Evolutionary conservation across 345 rosid species (phyloP).

Genomic region (Gossypium stocksii): DNA sequence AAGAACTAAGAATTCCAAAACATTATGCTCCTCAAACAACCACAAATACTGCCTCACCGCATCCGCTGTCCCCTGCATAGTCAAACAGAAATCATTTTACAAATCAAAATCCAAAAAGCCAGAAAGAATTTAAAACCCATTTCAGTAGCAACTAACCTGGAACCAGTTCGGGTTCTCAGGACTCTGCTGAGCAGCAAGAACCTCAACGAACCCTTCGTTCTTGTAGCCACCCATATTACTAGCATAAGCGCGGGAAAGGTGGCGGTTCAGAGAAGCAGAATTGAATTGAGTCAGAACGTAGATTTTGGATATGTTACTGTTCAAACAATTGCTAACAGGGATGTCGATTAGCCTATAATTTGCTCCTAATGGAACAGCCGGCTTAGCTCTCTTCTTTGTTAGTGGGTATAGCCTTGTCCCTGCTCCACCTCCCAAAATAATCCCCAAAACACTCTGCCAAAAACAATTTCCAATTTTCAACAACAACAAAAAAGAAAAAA

Average conservation of each 20-base stretch:
- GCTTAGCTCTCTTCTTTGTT: slow-evolving; percentile 96
- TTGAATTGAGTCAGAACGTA: slow-evolving; percentile 96
- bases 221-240: slow-evolving; percentile 97
- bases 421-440: slow-evolving; percentile 96
- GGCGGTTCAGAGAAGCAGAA: slow-evolving; percentile 93
- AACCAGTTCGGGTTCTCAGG: slow-evolving; percentile 99
- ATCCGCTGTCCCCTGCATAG: slow-evolving; percentile 89
- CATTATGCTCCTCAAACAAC: slow-evolving; percentile 96
- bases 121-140: background rate
- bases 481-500: background rate
- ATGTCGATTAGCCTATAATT: slow-evolving; percentile 91
- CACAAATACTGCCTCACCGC: slow-evolving; percentile 95
- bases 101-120: background rate
- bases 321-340: slow-evolving; percentile 94
- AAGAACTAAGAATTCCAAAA: slow-evolving; percentile 83
- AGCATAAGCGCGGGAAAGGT: slow-evolving; percentile 87
- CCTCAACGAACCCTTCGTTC: slow-evolving; percentile 99
- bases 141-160: slow-evolving; percentile 45
- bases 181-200: slow-evolving; percentile 96
- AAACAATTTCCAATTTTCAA: background rate
- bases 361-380: slow-evolving; percentile 94
- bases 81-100: background rate
- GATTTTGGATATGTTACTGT: slow-evolving; percentile 86
- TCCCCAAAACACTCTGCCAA: slow-evolving; percentile 84
- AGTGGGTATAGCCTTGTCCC: slow-evolving; percentile 89